Base-by-base conservation (phyloP, 2,329 filamentous ascomycete genomes). In the Sarocladiaceae sp. region DNA sequence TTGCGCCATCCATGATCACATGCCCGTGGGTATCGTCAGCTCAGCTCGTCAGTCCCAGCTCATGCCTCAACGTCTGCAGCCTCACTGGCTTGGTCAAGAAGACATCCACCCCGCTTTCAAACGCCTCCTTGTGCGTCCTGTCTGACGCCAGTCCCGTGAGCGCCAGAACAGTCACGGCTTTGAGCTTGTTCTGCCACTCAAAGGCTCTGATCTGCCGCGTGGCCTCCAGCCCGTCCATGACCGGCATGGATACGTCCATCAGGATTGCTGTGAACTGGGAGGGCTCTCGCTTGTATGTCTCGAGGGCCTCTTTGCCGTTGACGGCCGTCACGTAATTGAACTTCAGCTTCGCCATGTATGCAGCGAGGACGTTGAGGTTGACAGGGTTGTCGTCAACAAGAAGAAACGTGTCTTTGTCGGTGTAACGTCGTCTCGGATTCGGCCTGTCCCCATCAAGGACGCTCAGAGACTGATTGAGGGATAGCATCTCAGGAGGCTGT, bases 231-330 rank as follows among this genome's bases (percentile, higher is more conserved):
- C 73, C 73, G 48, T 80, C 70, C 53, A 80, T 71, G 3, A 78
- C 58, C 0, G 76, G 76, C 76, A 80, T 80, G 44, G 68, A 76
- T 2, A 78, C 70, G 49, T 80, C 76, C 53, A 67, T 69, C 4
- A 69, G 49, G 1, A 69, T 48, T 41, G 58, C 63, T 1, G 46
- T 47, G 19, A 54, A 66, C 0, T 53, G 43, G 0, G 50, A 49
- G 0, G 55, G 54, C 2, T 52, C 47, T 1, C 48, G 26, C 40
- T 63, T 63, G 52, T 68, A 74, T 7, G 53, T 55, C 12, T 69
- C 62, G 1, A 75, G 57, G 1, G 72, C 72, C 51, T 72, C 64
- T 15, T 66, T 61, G 6, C 72, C 72, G 46, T 75, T 68, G 23
- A 57, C 58, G 1, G 71, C 72, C 9, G 64, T 65, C n/a, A 59